These are phyloP conservation scores for Panaeolus papilionaceus DNA, from an alignment of 768 basidiomycete genomes.

Conservation along the genomic window DNA sequence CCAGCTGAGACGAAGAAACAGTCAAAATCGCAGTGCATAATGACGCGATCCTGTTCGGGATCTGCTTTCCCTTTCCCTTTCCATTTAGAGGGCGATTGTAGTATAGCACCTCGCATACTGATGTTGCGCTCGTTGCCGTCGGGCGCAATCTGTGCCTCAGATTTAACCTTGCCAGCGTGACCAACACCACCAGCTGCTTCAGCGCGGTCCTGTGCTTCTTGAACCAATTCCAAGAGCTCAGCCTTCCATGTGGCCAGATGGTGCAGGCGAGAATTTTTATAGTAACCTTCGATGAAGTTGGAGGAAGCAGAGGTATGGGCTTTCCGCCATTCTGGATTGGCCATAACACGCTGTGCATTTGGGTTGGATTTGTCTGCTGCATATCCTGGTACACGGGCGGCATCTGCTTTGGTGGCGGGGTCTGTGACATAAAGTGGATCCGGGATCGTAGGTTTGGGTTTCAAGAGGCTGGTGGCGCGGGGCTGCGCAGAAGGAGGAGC, in stretches of 20 bases:
- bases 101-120: conserved; percentile 60
- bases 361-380: conserved; percentile 73
- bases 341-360: conserved; percentile 79
- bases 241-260: conserved; percentile 93
- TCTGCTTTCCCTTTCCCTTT: conserved; percentile 64
- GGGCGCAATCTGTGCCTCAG: conserved; percentile 23
- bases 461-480: conserved; percentile 12
- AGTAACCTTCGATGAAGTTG: conserved; percentile 86
- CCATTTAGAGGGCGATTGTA: conserved; percentile 58
- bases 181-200: conserved; percentile 43
- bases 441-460: conserved; percentile 17
- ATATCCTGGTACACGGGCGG: conserved; percentile 63
- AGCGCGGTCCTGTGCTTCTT: conserved; percentile 76
- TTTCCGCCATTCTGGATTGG: conserved; percentile 83
- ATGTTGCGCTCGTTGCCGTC: conserved; percentile 32
- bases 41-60: conserved; percentile 63
- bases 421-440: conserved; percentile 47
- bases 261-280: conserved; percentile 90
- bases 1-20: conserved; percentile 98
- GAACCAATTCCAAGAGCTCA: conserved; percentile 81
- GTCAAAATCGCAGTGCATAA: conserved; percentile 96
- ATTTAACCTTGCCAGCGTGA: conserved; percentile 37
- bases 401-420: conserved; percentile 47
- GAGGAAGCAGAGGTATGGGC: conserved; percentile 87
- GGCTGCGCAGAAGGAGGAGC: conserved; percentile 16